Base-by-base conservation (phyloP, 2,329 filamentous ascomycete species). In the Colletotrichum sp. region DNA sequence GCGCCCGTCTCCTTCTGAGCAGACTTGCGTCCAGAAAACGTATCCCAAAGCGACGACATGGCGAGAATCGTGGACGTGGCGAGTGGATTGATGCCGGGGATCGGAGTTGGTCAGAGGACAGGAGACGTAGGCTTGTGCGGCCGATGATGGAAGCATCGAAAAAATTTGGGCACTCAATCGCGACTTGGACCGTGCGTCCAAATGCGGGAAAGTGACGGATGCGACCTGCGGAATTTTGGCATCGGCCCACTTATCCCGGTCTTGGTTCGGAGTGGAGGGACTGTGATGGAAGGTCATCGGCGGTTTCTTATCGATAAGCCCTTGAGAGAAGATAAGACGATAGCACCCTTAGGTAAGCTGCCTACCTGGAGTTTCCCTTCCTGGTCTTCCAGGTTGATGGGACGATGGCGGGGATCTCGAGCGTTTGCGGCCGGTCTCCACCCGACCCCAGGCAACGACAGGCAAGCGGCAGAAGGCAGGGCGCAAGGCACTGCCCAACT, bases 31-130 rank as follows among this genome's bases (percentile, higher is more conserved):
- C 90, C 89, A n/a, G 90, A 92, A 80, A 93, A 86, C 79, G 91
- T 88, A 81, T 91, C 90, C 91, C 91, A 93, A 81, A 92, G 85
- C 64, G 89, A 89, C 71, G 90, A 89, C 90, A 92, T 92, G 77
- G 77, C 85, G 80, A 75, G 59, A 65, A 39, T 57, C 73, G 77
- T 71, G 60, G 65, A 66, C 32, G 36, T 49, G 65, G 71, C 55
- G 52, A 77, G 36, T 69, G 65, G 32, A 69, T 59, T 69, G 71
- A 67, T 62, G 75, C 52, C 71, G 66, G 75, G 64, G 66, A 66
- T 76, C 66, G 69, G 67, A 60, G 69, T 69, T 62, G 69, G 69
- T 64, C 36, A 65, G 44, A 52, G 63, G 57, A 59, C 65, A 71
- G 68, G 21, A 74, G 63, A 36, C 49, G 70, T 71, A 52, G 74